These are phyloP conservation scores for Chlorella ohadii DNA, from an alignment of 139 green algal genomes.

Conservation along the genomic window DNA sequence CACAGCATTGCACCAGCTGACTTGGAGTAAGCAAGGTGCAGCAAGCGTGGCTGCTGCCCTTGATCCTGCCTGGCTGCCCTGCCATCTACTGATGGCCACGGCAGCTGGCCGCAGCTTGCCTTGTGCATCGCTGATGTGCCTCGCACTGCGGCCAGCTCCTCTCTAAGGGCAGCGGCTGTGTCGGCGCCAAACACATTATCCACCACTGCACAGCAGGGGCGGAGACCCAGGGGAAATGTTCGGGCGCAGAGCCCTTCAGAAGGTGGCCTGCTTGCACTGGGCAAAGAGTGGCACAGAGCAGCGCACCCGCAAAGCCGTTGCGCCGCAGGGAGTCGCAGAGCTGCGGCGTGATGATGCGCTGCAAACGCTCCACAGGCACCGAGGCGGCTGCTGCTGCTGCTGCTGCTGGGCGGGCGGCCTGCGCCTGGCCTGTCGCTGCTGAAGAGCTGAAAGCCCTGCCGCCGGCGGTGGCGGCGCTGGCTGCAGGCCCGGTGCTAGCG, in stretches of 20 bases:
- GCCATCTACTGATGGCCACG: too few relatives aligned
- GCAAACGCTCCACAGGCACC: constrained; percentile 6
- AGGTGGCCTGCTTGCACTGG: too few relatives aligned
- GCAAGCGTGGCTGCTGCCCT: too few relatives aligned
- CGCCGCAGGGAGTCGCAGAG: constrained; percentile 12
- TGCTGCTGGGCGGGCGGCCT: background rate
- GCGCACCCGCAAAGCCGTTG: constrained; percentile 40
- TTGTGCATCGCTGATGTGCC: constrained; percentile 50
- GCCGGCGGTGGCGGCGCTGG: background rate
- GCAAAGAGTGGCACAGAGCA: too few relatives aligned
- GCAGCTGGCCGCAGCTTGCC: too few relatives aligned
- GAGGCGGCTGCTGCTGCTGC: constrained; percentile 10
- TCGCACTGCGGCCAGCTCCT: constrained; percentile 51
- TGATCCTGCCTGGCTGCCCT: too few relatives aligned
- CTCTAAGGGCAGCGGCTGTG: constrained; percentile 22
- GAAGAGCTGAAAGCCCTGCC: background rate
- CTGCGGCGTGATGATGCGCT: constrained; percentile 25
- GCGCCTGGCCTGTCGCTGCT: background rate
- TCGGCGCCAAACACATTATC: constrained; percentile 50
- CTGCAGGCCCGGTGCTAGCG: background rate
- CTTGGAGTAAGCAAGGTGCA: too few relatives aligned
- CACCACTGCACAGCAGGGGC: constrained; percentile 45
- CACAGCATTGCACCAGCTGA: too few relatives aligned
- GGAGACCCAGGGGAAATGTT: too few relatives aligned
- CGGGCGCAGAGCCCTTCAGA: too few relatives aligned